These are phyloP conservation scores for Aspergillus proliferans DNA, from an alignment of 2,329 filamentous ascomycete genomes.

Conservation along the genomic window DNA sequence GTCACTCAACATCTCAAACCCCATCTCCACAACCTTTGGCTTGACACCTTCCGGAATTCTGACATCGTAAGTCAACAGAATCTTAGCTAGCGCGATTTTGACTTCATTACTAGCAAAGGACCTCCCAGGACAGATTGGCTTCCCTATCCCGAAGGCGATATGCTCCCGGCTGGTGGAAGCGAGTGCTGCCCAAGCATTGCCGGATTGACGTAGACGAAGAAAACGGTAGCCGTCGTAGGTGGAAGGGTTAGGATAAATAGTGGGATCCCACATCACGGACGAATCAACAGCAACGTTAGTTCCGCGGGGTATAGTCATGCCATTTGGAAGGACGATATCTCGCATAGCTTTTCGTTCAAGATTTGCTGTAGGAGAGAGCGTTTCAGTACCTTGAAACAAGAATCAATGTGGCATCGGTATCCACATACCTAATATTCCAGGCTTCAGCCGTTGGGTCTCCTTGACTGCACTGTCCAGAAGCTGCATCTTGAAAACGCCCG, in stretches of 20 bases:
- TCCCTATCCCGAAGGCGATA: slow-evolving; percentile 21
- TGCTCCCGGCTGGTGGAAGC: background rate
- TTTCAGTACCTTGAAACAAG: background rate
- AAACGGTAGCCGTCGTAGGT: slow-evolving; percentile 4
- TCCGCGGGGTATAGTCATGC: slow-evolving; percentile 10
- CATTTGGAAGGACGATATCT: slow-evolving; percentile 11
- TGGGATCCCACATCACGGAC: slow-evolving; percentile 8
- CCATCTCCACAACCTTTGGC: background rate
- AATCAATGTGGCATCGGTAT: background rate
- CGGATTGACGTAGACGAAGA: background rate
- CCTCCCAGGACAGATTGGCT: slow-evolving; percentile 22
- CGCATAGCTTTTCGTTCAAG: slow-evolving; percentile 7
- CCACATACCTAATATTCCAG: slow-evolving; percentile 5
- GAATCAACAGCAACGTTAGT: slow-evolving; percentile 8
- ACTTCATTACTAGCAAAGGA: slow-evolving; percentile 22
- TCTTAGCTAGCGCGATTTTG: slow-evolving; percentile 20
- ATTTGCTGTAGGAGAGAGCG: background rate
- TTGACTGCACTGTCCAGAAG: slow-evolving; percentile 13
- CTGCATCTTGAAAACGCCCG: slow-evolving; percentile 15
- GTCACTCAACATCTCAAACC: slow-evolving; percentile 4
- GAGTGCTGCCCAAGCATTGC: background rate
- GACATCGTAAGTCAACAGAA: slow-evolving; percentile 20
- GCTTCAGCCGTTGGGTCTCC: slow-evolving; percentile 10
- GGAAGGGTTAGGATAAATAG: slow-evolving; percentile 9
- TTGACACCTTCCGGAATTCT: background rate